phyloP scores from a whole-genome alignment of 257 asterid species.

The Solanum lignicaule region DNA sequence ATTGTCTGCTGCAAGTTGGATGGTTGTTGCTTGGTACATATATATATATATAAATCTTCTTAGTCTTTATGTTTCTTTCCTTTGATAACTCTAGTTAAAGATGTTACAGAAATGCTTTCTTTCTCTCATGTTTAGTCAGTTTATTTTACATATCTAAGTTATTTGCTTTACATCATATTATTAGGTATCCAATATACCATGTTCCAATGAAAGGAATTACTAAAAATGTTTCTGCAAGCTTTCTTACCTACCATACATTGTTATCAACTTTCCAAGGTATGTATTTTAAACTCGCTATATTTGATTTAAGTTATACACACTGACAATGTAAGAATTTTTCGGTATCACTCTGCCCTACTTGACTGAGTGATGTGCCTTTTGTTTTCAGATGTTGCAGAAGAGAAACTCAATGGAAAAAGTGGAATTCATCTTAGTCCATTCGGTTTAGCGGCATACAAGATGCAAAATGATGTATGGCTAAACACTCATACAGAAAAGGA shows the following conservation, averaged over 20 bases:
- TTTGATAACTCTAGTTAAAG: not conserved
- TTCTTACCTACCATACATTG: constrained; percentile 76
- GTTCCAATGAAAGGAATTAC: constrained; percentile 51
- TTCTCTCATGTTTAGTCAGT: not conserved
- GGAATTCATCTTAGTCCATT: constrained; percentile 49
- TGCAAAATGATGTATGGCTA: constrained; percentile 72
- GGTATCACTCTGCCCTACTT: not conserved
- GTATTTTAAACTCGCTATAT: not conserved
- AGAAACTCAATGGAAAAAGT: constrained; percentile 4
- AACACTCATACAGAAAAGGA: constrained; percentile 28
- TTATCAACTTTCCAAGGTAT: constrained; percentile 81
- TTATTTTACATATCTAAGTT: not conserved
- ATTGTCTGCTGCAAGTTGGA: constrained; percentile 91
- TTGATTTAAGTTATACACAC: not conserved
- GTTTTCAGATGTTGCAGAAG: not conserved
- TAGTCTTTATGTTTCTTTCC: not conserved
- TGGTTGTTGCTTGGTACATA: constrained; percentile 70
- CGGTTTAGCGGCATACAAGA: constrained; percentile 57
- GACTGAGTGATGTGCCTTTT: not conserved
- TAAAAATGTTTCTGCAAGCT: constrained; percentile 55
- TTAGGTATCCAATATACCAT: constrained; percentile 77
- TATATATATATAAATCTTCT: not conserved
- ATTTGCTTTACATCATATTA: not conserved
- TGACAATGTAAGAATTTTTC: not conserved
- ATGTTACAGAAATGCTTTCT: not conserved